Conservation (phyloP, 768 basidiomycete genomes). For the Daedaleopsis sinensis region DNA sequence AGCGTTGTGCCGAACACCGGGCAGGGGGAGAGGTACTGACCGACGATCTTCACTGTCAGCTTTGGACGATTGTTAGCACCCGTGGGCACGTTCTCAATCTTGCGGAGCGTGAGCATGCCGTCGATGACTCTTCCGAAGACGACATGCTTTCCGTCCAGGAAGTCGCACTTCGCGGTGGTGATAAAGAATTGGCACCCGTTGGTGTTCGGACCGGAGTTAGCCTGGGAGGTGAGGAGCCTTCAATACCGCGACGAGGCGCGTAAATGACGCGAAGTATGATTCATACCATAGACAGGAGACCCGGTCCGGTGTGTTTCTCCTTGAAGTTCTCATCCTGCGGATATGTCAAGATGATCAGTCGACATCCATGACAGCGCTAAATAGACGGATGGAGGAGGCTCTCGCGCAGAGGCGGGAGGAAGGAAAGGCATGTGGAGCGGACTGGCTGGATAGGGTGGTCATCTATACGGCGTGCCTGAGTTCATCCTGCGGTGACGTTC, state of each 20-base stretch:
- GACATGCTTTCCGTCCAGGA: slow-evolving; percentile 93
- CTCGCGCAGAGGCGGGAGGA: neutral
- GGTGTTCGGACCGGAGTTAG: slow-evolving; percentile 92
- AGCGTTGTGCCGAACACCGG: neutral
- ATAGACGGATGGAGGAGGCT: neutral
- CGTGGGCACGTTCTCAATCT: slow-evolving; percentile 95
- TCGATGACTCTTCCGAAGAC: slow-evolving; percentile 92
- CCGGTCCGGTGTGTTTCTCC: slow-evolving; percentile 85
- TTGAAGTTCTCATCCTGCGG: slow-evolving; percentile 91
- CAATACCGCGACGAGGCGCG: slow-evolving; percentile 1
- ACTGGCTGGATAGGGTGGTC: neutral
- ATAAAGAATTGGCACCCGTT: slow-evolving; percentile 99
- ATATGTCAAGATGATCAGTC: neutral
- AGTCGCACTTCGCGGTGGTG: slow-evolving; percentile 92
- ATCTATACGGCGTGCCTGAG: neutral
- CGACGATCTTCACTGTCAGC: slow-evolving; percentile 83
- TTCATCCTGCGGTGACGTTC: neutral
- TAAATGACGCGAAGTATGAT: neutral
- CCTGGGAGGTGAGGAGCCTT: slow-evolving; percentile 48
- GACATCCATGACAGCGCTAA: neutral
- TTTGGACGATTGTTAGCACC: slow-evolving; percentile 91
- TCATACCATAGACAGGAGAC: slow-evolving; percentile 87
- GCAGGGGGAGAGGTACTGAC: slow-evolving; percentile 45
- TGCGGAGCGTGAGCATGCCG: slow-evolving; percentile 92
- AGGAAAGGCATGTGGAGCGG: neutral